Evolutionary conservation across 1,284 basidiomycete species (phyloP).

Genomic region (Golubevia sp.): DNA sequence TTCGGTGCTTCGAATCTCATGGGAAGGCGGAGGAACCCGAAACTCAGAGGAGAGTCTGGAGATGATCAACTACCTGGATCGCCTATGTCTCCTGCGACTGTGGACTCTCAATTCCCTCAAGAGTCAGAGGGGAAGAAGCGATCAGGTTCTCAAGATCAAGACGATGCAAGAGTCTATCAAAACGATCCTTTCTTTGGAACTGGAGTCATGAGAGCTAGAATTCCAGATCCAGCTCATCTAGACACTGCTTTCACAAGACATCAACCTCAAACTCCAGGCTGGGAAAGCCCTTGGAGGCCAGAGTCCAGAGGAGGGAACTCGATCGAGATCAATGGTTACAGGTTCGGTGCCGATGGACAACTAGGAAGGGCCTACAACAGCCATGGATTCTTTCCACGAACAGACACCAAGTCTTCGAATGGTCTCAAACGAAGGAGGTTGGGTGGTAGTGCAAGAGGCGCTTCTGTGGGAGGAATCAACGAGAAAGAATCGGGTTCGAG

Average conservation of each 20-base stretch:
- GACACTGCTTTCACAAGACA: slow-evolving; percentile 29
- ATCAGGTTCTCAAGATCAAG: slow-evolving; percentile 17
- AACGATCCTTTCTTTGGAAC: slow-evolving; percentile 27
- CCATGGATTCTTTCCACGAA: slow-evolving; percentile 35
- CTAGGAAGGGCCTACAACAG: no score
- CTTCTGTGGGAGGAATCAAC: neutral
- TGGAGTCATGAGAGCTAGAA: slow-evolving; percentile 18
- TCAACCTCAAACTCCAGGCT: slow-evolving; percentile 47
- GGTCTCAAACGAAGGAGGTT: slow-evolving; percentile 13
- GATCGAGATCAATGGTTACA: slow-evolving; percentile 17
- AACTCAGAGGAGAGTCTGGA: neutral
- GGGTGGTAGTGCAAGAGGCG: slow-evolving; percentile 13
- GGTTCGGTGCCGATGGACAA: slow-evolving; percentile 13
- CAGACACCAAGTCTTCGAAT: slow-evolving; percentile 23
- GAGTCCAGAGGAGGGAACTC: slow-evolving; percentile 25
- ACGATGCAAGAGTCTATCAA: slow-evolving; percentile 17
- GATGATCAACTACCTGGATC: neutral
- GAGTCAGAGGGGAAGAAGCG: slow-evolving; percentile 13
- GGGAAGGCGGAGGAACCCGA: neutral
- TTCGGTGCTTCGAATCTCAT: neutral
- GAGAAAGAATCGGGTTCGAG: neutral
- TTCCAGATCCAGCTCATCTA: slow-evolving; percentile 15
- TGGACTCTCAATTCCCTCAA: no score
- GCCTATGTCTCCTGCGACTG: neutral
- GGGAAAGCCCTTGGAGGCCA: slow-evolving; percentile 49